phyloP scores from a whole-genome alignment of 345 rosid species.

The Nasturtium officinale region DNA sequence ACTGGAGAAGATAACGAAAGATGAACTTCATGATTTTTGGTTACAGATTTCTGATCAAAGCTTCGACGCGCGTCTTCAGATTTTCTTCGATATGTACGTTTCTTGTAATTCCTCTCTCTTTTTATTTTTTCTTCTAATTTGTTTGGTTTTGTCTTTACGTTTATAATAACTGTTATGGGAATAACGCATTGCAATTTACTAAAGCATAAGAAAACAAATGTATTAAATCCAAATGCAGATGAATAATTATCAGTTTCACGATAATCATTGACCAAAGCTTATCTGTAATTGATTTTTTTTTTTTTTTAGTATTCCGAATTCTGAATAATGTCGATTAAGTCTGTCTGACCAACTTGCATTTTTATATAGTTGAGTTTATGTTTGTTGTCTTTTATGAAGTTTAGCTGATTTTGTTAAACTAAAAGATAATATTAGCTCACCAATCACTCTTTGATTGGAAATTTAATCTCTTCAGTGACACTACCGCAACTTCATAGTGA shows the following conservation, averaged over 20 bases:
- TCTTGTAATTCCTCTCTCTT: too few relatives aligned
- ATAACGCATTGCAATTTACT: constrained; percentile 28
- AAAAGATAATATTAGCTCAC: constrained; percentile 22
- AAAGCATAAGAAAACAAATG: constrained; percentile 34
- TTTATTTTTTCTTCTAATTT: too few relatives aligned
- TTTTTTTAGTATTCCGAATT: neutral
- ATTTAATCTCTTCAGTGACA: constrained; percentile 13
- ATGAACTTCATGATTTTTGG: constrained; percentile 93
- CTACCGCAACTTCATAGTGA: neutral
- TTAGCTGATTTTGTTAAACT: constrained; percentile 1
- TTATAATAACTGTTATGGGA: constrained; percentile 35
- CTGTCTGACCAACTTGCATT: constrained; percentile 6
- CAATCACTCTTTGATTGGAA: constrained; percentile 20
- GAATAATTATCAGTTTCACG: constrained; percentile 14
- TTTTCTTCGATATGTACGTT: constrained; percentile 89
- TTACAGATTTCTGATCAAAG: constrained; percentile 84
- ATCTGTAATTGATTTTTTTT: constrained; percentile 14
- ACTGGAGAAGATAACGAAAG: constrained; percentile 60
- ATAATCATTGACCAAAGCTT: constrained; percentile 12
- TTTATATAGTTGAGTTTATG: neutral
- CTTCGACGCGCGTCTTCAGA: constrained; percentile 95
- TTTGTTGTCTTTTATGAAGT: neutral
- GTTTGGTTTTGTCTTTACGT: constrained; percentile 26
- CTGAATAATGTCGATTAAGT: constrained; percentile 16
- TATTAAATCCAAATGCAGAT: constrained; percentile 17